Percentiles rank a stretch among this genome's conserved stretches.
phyloP scores from a whole-genome alignment of 1,139 yeast species.

The Scheffersomyces quercinus region DNA sequence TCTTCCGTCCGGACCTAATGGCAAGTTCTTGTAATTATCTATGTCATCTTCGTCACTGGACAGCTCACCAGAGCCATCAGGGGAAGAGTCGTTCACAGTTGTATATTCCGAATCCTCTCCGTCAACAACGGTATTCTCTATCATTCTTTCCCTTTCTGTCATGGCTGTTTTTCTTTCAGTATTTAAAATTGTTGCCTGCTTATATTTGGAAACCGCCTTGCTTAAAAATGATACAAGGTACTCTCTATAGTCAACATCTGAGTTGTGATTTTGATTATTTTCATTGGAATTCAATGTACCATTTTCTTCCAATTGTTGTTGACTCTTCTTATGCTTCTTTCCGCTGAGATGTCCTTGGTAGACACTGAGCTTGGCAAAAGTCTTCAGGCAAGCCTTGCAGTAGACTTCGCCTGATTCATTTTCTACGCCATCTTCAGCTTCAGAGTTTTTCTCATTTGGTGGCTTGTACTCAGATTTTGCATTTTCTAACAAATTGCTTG shows the following conservation, averaged over 20 bases:
- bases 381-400: slow-evolving; percentile 67
- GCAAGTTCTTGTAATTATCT: slow-evolving; percentile 50
- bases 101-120: slow-evolving; percentile 41
- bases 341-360: slow-evolving; percentile 72
- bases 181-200: slow-evolving; percentile 54
- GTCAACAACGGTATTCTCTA: slow-evolving; percentile 43
- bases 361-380: slow-evolving; percentile 65
- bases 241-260: neutral
- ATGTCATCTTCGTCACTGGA: slow-evolving; percentile 30
- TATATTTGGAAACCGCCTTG: slow-evolving; percentile 35
- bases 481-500: slow-evolving; percentile 29
- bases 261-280: neutral
- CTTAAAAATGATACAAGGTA: slow-evolving; percentile 19
- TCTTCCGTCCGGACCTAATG: slow-evolving; percentile 83
- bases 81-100: slow-evolving; percentile 15
- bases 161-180: slow-evolving; percentile 67
- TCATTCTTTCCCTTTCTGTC: slow-evolving; percentile 70
- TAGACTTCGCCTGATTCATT: slow-evolving; percentile 41
- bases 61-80: slow-evolving; percentile 24
- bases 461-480: slow-evolving; percentile 33
- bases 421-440: slow-evolving; percentile 9
- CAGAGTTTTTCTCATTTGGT: slow-evolving; percentile 9
- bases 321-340: slow-evolving; percentile 69
- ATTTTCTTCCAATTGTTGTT: slow-evolving; percentile 1
- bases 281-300: neutral